Base-by-base conservation (phyloP, 2,329 filamentous ascomycete species). In the Fusarium chuoi region DNA sequence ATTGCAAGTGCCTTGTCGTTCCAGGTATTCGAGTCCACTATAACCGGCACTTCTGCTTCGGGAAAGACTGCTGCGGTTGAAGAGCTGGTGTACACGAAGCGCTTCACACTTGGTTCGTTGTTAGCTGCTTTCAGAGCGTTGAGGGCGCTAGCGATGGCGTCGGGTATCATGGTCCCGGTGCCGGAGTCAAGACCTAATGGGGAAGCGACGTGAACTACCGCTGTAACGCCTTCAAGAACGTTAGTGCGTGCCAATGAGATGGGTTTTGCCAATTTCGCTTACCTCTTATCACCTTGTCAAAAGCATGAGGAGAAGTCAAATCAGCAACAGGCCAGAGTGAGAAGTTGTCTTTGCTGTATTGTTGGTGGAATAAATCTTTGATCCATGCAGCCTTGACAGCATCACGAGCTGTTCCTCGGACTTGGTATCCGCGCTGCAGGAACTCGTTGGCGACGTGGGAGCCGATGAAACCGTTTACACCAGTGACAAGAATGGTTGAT, bases 1-100 rank as follows among this genome's bases (percentile, higher is more conserved):
- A 54, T 24, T 7, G 45, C 30, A n/a, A 81, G 65, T 30, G 76
- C 79, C 22, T 74, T 72, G n/a, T 82, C 77, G 58, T 84, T 84
- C 82, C 81, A 85, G 1, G 76, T 63, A 17, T 68, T 44, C 4
- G 62, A 14, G 7, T 54, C 62, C 3, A 67, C 44, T 1, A 60
- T 26, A 1, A 51, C 36, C 3, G 26, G 20, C 2, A 24, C 22
- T 17, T 13, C 51, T 38, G 57, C 22, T 4, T 54, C 45, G 0
- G 60, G 41, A 1, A 39, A 41, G 2, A 58, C 39, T 10, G 60
- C 49, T 9, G 60, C 49, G 6, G 60, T 58, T 22, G 49, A 58
- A 22, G 60, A 62, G 33, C 51, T 58, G 12, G 60, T 62, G 33
- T 45, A 57, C 1, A 58, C 41, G 6, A 62, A 58, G 15, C 60